A percentile compares a stretch with the other conserved stretches of the same genome.
phyloP scores from a whole-genome alignment of 1,284 basidiomycete genomes.

The Pterulicium gracile region DNA sequence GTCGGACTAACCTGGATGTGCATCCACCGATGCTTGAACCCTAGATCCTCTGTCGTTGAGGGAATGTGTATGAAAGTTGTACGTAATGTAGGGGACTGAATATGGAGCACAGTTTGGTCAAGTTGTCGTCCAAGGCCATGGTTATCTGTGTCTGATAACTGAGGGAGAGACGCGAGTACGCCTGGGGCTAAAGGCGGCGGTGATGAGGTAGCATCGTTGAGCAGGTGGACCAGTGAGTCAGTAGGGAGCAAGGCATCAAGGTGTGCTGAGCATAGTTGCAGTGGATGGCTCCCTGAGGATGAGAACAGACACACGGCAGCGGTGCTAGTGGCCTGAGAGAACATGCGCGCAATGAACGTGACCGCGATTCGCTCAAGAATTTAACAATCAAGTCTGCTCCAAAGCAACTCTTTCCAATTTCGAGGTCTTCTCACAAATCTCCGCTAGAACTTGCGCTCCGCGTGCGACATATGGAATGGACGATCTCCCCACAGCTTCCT shows the following conservation, averaged over 20 bases:
- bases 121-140: slow-evolving; percentile 30
- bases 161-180: slow-evolving; percentile 26
- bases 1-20: slow-evolving; percentile 70
- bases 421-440: too few species aligned
- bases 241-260: slow-evolving; percentile 42
- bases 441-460: too few species aligned
- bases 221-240: slow-evolving; percentile 56
- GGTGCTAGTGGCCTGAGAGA: too few species aligned
- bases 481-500: too few species aligned
- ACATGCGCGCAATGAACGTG: too few species aligned
- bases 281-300: slow-evolving; percentile 55
- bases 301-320: slow-evolving; percentile 80
- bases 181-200: slow-evolving; percentile 37
- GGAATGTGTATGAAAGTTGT: slow-evolving; percentile 52
- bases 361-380: too few species aligned
- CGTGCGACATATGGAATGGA: too few species aligned
- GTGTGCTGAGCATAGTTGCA: slow-evolving; percentile 45
- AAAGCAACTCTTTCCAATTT: too few species aligned
- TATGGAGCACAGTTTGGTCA: slow-evolving; percentile 64
- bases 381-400: too few species aligned
- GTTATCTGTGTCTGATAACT: slow-evolving; percentile 15
- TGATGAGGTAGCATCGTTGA: slow-evolving; percentile 49
- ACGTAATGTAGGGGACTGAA: slow-evolving; percentile 66
- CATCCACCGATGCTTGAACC: slow-evolving; percentile 63
- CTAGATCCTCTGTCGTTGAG: slow-evolving; percentile 29